Evolutionary conservation across 768 basidiomycete species (phyloP), one percentile per base, ranked within the genome.

Genomic region (Agaricus sinodeliciosus): DNA sequence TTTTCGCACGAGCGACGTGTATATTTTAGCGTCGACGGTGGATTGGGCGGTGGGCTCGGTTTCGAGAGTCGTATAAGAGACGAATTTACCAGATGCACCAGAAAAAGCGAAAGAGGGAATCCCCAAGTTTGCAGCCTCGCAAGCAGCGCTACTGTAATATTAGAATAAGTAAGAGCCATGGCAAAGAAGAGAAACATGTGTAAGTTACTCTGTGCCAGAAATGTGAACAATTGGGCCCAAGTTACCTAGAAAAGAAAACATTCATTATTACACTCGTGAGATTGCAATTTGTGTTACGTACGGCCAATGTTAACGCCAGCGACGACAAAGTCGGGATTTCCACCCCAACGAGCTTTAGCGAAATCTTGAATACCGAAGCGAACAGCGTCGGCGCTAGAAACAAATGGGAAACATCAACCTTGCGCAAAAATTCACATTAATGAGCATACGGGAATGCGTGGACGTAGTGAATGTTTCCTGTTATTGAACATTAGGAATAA

Each of bases 51-150:
- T 66, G 2, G 72, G 67, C 22, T 66, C 53, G 13, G 28, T 11
- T 15, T 61, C 56, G 56, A 80, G 75, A 15, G 76, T 78, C 22
- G 78, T 80, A 64, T 73, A 80, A 2, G 77, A 78, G 9, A 77
- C 73, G 48, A 72, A 67, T 0, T 71, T 65, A 9, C 69, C 75
- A 2, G 69, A 65, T 11, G 59, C 58, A 9, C 66, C 64, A 11
- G 76, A 78, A 65, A 78, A 78, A 0, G 78, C 78, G 28, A 73
- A 67, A 1, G 78, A 71, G 2, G 79, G 77, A 12, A 80, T 68
- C 28, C 79, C 79, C 58, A 74, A 69, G 39, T 68, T 58, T 0
- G 76, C 72, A 3, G 78, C 74, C 62, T 76, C 76, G 12, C 68
- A 68, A 0, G 79, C 77, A 1, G 78, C 78, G 4, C 76, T 77